Evolutionary conservation across 306 rosid genomes (phyloP), one percentile per base, ranked within the genome.

Genomic region (Fragaria vesca): DNA sequence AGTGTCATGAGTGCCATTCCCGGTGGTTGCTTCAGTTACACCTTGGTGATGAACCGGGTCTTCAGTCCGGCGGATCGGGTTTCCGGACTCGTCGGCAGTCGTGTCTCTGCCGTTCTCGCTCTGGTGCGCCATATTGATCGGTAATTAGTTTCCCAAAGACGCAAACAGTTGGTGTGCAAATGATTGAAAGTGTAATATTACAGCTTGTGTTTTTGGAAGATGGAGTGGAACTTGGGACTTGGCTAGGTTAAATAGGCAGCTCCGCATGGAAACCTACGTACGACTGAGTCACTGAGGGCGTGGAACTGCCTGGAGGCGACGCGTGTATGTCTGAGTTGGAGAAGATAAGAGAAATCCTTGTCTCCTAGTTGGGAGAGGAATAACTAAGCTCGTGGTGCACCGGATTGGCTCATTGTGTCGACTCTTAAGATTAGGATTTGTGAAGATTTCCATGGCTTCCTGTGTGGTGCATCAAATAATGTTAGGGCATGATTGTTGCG

Each of bases 341-440:
- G 15, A 12, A 5, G 40, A 61, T 28, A 5, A 12, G 1, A 5
- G 18, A 61, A 3, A 26, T 12, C 36, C 67, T 61, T 61, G 67
- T 61, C 67, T 61, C 42, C 40, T 61, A 28, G 67, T 40, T 12
- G 0, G 20, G 40, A 5, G 0, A 6, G 20, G 67, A 61, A 60
- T 7, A 91, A 88, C 82, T 83, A 89, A 58, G 96, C 98, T 73
- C 73, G 66, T 94, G 83, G 90, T 52, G 21, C 88, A 55, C 90
- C 81, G 90, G 88, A 43, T 71, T 91, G 79, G 45, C 45, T 10
- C 15, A 2, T 11, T 12, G 4, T 68, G 88, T 81, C 80, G 72
- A 78, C 90, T 72, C 85, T 92, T 73, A 86, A 81, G 88, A 92
- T 92, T 28, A 87, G 97, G 77, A 85, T 91, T 70, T 94, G 97